Percentiles rank a stretch among this genome's conserved stretches.
phyloP scores from a whole-genome alignment of 1,284 basidiomycete species.

The Naganishia sp. region DNA sequence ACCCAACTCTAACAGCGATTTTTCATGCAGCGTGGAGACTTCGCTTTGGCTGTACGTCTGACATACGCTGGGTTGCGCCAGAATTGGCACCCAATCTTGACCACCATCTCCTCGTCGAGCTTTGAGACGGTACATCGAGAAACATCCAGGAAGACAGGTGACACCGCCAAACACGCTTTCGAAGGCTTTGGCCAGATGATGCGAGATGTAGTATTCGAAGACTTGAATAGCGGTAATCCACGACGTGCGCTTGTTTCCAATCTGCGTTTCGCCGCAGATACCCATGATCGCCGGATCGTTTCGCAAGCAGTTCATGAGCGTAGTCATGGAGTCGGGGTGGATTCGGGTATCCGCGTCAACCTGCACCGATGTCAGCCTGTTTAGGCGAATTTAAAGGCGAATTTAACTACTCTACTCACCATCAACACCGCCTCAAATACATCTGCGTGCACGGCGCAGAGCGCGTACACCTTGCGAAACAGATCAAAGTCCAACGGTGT shows the following conservation, averaged over 20 bases:
- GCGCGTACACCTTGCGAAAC: constrained; percentile 91
- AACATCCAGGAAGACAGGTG: constrained; percentile 96
- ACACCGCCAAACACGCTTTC: constrained; percentile 99
- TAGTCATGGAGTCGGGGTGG: constrained; percentile 78
- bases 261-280: constrained; percentile 95
- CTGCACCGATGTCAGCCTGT: constrained; percentile 55
- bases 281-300: constrained; percentile 99
- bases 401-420: constrained; percentile 61
- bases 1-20: constrained; percentile 71
- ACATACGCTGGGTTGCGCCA: constrained; percentile 96
- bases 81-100: constrained; percentile 96
- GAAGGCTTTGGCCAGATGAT: constrained; percentile 96
- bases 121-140: constrained; percentile 99
- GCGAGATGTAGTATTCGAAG: constrained; percentile 98
- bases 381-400: constrained; percentile 15
- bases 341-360: constrained; percentile 98
- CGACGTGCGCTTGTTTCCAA: constrained; percentile 94
- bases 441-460: constrained; percentile 99
- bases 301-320: constrained; percentile 96
- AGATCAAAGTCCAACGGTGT: constrained; percentile 95
- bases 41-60: constrained; percentile 94
- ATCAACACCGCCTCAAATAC: constrained; percentile 97
- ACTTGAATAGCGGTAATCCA: constrained; percentile 98
- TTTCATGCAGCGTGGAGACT: constrained; percentile 94
- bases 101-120: constrained; percentile 66